A percentile compares a stretch with the other conserved stretches of the same genome.
Conservation (phyloP, 2,329 filamentous ascomycete species). For the Zasmidium cellare region DNA sequence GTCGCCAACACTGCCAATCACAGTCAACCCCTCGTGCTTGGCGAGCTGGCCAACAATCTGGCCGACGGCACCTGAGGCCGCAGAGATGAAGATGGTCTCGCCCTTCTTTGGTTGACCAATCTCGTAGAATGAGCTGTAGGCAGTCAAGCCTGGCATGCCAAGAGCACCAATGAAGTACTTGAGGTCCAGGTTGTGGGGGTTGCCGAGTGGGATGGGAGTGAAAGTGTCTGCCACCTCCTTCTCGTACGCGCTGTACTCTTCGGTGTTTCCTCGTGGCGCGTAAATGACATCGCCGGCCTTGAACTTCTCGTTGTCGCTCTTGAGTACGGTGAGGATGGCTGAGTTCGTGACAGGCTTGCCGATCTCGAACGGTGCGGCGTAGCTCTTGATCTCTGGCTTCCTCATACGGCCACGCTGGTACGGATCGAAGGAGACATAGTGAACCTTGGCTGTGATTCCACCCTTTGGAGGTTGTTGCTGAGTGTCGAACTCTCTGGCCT, state of each 20-base stretch:
- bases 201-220: conserved; percentile 65
- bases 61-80: conserved; percentile 78
- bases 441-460: conserved; percentile 68
- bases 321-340: conserved; percentile 68
- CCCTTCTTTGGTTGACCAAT: conserved; percentile 74
- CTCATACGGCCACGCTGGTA: conserved; percentile 84
- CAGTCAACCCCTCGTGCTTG: conserved; percentile 75
- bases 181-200: conserved; percentile 66
- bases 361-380: conserved; percentile 65
- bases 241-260: conserved; percentile 65
- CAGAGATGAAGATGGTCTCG: conserved; percentile 79
- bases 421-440: conserved; percentile 77
- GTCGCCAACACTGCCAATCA: conserved; percentile 77
- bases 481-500: conserved; percentile 68
- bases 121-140: conserved; percentile 72
- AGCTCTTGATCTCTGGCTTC: conserved; percentile 62
- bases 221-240: conserved; percentile 45
- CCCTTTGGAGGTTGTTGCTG: conserved; percentile 60
- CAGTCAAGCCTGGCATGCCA: conserved; percentile 76
- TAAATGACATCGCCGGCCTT: conserved; percentile 66
- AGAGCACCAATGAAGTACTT: conserved; percentile 72
- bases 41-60: conserved; percentile 81
- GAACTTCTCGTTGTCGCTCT: conserved; percentile 65
- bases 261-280: conserved; percentile 37
- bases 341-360: conserved; percentile 65